Percentiles rank a stretch among this genome's conserved stretches.
Evolutionary conservation across 2,329 filamentous ascomycete genomes (phyloP).

Genomic region (Ophiostoma sp.): DNA sequence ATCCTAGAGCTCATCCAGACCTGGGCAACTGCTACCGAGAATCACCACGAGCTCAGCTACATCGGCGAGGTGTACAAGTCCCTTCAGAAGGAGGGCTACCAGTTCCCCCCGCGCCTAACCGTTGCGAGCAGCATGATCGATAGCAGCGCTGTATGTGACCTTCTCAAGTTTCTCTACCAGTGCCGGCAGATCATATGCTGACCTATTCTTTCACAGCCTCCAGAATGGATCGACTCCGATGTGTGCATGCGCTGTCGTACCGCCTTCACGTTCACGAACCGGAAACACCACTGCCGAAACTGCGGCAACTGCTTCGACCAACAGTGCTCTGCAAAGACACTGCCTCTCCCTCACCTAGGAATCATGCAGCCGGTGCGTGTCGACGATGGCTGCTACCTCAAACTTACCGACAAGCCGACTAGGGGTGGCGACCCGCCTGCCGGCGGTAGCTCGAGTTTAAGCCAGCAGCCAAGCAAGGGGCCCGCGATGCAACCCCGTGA

Average conservation of each 20-base stretch:
- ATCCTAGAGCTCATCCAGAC: constrained; percentile 90
- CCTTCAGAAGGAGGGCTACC: constrained; percentile 77
- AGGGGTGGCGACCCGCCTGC: constrained; percentile 34
- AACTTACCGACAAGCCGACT: constrained; percentile 70
- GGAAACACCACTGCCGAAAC: constrained; percentile 97
- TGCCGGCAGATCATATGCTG: constrained; percentile 7
- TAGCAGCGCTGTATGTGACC: constrained; percentile 68
- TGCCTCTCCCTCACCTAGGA: constrained; percentile 85
- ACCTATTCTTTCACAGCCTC: constrained; percentile 59
- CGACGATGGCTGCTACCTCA: constrained; percentile 91
- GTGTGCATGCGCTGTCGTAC: constrained; percentile 98
- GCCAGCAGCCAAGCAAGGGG: constrained; percentile 38
- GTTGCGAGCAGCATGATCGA: constrained; percentile 98
- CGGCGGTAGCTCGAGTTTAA: constrained; percentile 34
- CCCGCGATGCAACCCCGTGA: constrained; percentile 80
- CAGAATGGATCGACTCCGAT: constrained; percentile 96
- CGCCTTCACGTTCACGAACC: constrained; percentile 92
- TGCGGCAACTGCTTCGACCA: constrained; percentile 97
- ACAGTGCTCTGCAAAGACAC: constrained; percentile 82
- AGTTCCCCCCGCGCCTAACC: constrained; percentile 78
- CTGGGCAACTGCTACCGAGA: constrained; percentile 87
- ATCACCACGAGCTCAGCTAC: constrained; percentile 74
- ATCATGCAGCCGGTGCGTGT: constrained; percentile 88
- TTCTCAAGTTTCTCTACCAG: not conserved
- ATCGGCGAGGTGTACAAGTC: constrained; percentile 81